Conservation (phyloP, 208 protist genomes). For the Acanthamoeba culbertsoni region DNA sequence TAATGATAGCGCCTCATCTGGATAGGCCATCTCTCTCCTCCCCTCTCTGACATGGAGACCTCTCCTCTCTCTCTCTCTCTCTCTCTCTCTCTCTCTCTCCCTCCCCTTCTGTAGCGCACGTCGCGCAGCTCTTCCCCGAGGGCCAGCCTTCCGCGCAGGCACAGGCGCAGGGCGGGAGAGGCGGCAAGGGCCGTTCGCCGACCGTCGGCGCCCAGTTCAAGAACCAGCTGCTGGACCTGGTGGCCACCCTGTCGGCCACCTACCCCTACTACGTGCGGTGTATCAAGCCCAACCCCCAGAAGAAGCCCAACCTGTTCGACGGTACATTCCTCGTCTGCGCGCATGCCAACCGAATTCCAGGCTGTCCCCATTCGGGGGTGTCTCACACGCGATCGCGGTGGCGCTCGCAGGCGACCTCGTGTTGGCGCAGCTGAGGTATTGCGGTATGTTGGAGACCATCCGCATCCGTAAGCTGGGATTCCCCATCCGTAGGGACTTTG, state of each 20-base stretch:
- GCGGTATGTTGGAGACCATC: conserved; percentile 73
- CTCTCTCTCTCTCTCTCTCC: neutral
- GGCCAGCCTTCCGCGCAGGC: neutral
- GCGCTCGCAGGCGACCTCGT: neutral
- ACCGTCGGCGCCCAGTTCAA: conserved; percentile 66
- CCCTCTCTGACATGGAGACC: too few species aligned
- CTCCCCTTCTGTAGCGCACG: neutral
- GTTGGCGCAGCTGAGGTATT: conserved; percentile 70
- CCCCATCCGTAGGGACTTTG: conserved; percentile 60
- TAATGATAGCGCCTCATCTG: too few species aligned
- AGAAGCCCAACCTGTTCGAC: conserved; percentile 41
- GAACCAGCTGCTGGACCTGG: conserved; percentile 71
- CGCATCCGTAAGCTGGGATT: conserved; percentile 74
- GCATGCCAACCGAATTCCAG: neutral
- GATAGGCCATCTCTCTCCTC: too few species aligned
- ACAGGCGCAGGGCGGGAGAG: neutral
- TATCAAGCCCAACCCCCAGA: conserved; percentile 88
- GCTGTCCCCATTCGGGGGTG: neutral
- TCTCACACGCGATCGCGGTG: neutral
- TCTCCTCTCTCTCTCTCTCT: too few species aligned
- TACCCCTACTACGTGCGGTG: conserved; percentile 94
- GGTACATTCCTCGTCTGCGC: neutral
- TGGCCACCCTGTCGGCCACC: conserved; percentile 79
- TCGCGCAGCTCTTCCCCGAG: conserved; percentile 9
- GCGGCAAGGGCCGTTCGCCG: conserved; percentile 38